These are phyloP conservation scores for Tylopilus sp. DNA, from an alignment of 1,284 basidiomycete genomes.

Conservation along the genomic window DNA sequence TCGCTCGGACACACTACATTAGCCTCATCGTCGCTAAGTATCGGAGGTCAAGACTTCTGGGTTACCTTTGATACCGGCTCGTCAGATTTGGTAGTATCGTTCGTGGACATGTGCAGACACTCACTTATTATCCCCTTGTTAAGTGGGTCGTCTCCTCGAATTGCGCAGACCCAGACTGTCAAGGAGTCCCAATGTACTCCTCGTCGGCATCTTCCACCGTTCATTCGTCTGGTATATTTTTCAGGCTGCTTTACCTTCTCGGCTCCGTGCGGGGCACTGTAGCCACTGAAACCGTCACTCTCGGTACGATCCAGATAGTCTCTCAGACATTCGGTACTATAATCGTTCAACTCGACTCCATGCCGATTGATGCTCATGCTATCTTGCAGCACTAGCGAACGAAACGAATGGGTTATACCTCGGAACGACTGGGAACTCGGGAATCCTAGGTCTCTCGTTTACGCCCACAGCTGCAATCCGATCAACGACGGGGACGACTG, in stretches of 20 bases:
- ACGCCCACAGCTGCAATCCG: slow-evolving; percentile 47
- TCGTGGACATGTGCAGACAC: background rate
- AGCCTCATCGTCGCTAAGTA: slow-evolving; percentile 13
- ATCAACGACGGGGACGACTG: slow-evolving; percentile 40
- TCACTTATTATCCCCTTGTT: background rate
- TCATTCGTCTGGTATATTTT: slow-evolving; percentile 31
- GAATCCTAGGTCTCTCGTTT: slow-evolving; percentile 56
- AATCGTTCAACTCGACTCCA: background rate
- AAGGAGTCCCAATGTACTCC: slow-evolving; percentile 33
- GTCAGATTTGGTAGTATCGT: slow-evolving; percentile 27
- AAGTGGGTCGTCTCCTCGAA: slow-evolving; percentile 38
- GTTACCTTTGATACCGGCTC: slow-evolving; percentile 36
- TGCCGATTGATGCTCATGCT: slow-evolving; percentile 1
- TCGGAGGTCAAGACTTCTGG: slow-evolving; percentile 35
- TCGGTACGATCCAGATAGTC: slow-evolving; percentile 43
- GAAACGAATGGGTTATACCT: slow-evolving; percentile 44
- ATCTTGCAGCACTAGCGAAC: slow-evolving; percentile 44
- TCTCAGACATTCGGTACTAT: slow-evolving; percentile 33
- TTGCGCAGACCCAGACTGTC: slow-evolving; percentile 35
- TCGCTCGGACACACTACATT: background rate
- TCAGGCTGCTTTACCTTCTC: slow-evolving; percentile 44
- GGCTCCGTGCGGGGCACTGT: slow-evolving; percentile 46
- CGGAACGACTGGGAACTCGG: slow-evolving; percentile 48
- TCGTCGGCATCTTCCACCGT: slow-evolving; percentile 33
- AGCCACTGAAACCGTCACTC: slow-evolving; percentile 41